phyloP scores from a whole-genome alignment of 2,329 filamentous ascomycete genomes.

The Alternaria alternata region DNA sequence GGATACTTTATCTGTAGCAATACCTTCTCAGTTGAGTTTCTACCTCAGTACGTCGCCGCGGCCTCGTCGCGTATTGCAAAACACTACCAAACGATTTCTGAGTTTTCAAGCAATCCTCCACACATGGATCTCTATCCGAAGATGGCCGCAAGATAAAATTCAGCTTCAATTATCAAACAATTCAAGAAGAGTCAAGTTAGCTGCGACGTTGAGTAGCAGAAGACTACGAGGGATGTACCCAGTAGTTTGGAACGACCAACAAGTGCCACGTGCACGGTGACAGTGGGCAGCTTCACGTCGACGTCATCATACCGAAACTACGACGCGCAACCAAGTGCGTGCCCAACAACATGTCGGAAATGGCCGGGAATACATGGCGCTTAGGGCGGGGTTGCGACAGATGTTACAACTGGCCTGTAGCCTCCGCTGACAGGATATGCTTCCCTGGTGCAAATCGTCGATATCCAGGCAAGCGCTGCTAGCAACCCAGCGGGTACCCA shows the following conservation, averaged over 20 bases:
- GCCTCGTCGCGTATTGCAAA: neutral
- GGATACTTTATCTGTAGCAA: neutral
- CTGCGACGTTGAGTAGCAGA: neutral
- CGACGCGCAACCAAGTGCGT: constrained; percentile 1
- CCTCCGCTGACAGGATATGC: neutral
- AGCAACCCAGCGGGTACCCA: neutral
- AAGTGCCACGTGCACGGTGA: neutral
- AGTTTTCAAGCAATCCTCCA: neutral
- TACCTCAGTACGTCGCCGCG: neutral
- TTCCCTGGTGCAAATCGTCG: neutral
- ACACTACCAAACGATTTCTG: neutral
- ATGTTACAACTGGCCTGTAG: neutral
- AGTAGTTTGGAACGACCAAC: neutral
- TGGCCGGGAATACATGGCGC: neutral
- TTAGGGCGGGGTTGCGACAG: neutral
- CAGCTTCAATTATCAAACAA: neutral
- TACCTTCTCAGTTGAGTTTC: neutral
- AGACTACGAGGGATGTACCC: neutral
- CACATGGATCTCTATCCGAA: no score
- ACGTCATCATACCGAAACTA: constrained; percentile 7
- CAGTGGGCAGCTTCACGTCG: neutral
- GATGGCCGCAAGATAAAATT: no score
- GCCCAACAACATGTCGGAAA: neutral
- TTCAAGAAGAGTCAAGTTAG: neutral
- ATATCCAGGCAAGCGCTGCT: neutral